Base-by-base conservation (phyloP, 2,329 filamentous ascomycete genomes). In the Colletotrichum costaricense region DNA sequence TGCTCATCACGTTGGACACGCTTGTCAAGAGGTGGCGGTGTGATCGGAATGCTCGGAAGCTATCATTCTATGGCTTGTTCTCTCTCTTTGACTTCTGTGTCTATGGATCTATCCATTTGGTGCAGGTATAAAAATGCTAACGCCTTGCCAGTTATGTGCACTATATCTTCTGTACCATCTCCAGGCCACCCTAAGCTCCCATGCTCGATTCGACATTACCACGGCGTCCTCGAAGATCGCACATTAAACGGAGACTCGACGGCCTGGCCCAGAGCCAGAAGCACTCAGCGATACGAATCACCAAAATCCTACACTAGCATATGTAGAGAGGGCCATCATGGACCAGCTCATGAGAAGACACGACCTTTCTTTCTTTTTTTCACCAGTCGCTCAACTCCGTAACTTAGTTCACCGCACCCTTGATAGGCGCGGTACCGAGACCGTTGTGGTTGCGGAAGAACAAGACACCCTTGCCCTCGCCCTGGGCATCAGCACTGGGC, bases 381-480 rank as follows among this genome's bases (percentile, higher is more conserved):
- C 28, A 3, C 2, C 24, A 26, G 14, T 55, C 16, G 22, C 24
- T 42, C 22, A 4, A 5, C 57, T 11, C 12, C 46, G 2, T 26
- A 26, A 8, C n/a, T 8, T 57, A 73, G 33, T 49, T 60, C 8
- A 66, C 71, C 63, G 63, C 42, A 9, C 72, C 72, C 72, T 74
- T 74, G 57, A 59, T 83, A 80, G 63, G 72, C 3, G 72, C 57
- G 35, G 91, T 85, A 77, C 97, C 97, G 28, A 97, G 86, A 24
- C 94, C 94, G 85, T 98, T 99, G 79, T 89, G 89, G 89, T 99
- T 99, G 81, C 96, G 92, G 93, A 94, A 99, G 90, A 99, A 98
- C 68, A 97, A 85, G 35, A 99, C 93, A 75, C 93, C 92, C 87
- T 95, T 93, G 82, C 92, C 93, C 79, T 95, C 92, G 42, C 95